phyloP scores from a whole-genome alignment of 345 rosid genomes.

The Rubroshorea leprosula region DNA sequence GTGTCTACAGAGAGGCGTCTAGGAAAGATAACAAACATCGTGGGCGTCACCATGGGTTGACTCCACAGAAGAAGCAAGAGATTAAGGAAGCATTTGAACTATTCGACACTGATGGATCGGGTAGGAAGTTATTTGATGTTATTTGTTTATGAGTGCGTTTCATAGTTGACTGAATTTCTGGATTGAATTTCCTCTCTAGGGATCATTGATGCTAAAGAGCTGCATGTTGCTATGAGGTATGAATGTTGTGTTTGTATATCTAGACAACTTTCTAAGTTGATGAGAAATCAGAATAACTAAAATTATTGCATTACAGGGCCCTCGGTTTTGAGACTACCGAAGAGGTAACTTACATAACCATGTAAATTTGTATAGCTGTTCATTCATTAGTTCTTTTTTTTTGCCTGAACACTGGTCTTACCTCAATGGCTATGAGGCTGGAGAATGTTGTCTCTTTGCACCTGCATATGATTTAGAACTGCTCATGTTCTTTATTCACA shows the following conservation, averaged over 20 bases:
- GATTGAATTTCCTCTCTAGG: constrained; percentile 30
- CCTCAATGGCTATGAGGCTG: background rate
- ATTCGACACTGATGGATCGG: constrained; percentile 93
- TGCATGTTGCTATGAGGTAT: constrained; percentile 97
- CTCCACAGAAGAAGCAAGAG: constrained; percentile 74
- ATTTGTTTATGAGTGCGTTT: background rate
- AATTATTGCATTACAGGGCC: constrained; percentile 51
- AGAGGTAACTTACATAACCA: constrained; percentile 45
- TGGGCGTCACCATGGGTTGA: constrained; percentile 67
- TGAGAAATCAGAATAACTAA: constrained; percentile 1
- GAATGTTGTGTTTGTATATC: constrained; percentile 1
- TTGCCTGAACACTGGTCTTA: background rate
- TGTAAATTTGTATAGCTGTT: background rate
- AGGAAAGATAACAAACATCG: constrained; percentile 69
- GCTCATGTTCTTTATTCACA: background rate
- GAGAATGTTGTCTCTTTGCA: too few species aligned
- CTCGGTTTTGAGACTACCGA: constrained; percentile 96
- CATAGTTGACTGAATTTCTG: background rate
- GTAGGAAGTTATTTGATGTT: constrained; percentile 22
- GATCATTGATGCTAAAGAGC: constrained; percentile 94
- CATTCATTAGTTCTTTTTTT: background rate
- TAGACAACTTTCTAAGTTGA: constrained; percentile 1
- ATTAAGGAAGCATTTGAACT: constrained; percentile 91
- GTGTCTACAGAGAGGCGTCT: constrained; percentile 40
- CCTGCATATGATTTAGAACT: too few species aligned